A percentile compares a stretch with the other conserved stretches of the same genome.
Evolutionary conservation across 73 alveolate genomes (phyloP).

Genomic region (Stentor coeruleus): DNA sequence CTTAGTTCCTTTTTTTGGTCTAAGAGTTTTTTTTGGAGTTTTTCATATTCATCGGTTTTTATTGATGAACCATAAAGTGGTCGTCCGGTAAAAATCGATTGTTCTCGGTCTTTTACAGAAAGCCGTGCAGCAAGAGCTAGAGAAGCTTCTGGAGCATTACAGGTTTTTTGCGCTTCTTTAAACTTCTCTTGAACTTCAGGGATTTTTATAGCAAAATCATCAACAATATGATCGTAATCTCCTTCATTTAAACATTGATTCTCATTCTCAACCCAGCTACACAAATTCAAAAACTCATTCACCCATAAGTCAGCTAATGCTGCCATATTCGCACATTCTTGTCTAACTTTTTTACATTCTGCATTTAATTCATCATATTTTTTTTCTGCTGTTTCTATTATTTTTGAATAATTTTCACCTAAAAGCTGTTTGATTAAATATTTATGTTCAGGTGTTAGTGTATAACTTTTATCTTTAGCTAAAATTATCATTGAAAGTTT

Average conservation of each 20-base stretch:
- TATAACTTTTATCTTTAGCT: neutral
- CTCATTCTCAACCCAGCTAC: neutral
- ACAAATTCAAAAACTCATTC: neutral
- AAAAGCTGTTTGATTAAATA: neutral
- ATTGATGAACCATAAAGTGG: slow-evolving; percentile 8
- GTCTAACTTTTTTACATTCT: neutral
- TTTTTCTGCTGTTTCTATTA: neutral
- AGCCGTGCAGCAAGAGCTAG: neutral
- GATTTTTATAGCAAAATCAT: neutral
- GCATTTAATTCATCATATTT: neutral
- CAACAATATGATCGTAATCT: neutral
- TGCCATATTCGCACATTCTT: neutral
- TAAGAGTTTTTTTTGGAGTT: neutral
- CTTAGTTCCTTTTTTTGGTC: neutral
- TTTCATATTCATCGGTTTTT: neutral
- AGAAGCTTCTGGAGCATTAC: neutral
- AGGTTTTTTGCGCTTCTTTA: neutral
- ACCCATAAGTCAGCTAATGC: neutral
- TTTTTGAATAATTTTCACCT: slow-evolving; percentile 6
- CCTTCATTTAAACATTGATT: neutral
- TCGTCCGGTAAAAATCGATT: neutral
- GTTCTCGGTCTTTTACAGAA: neutral
- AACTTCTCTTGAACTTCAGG: neutral
- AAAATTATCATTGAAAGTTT: slow-evolving; percentile 1
- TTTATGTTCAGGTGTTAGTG: neutral